A percentile compares a stretch with the other conserved stretches of the same genome.
These are phyloP conservation scores for Nephelium lappaceum DNA, from an alignment of 345 rosid genomes.

Conservation along the genomic window DNA sequence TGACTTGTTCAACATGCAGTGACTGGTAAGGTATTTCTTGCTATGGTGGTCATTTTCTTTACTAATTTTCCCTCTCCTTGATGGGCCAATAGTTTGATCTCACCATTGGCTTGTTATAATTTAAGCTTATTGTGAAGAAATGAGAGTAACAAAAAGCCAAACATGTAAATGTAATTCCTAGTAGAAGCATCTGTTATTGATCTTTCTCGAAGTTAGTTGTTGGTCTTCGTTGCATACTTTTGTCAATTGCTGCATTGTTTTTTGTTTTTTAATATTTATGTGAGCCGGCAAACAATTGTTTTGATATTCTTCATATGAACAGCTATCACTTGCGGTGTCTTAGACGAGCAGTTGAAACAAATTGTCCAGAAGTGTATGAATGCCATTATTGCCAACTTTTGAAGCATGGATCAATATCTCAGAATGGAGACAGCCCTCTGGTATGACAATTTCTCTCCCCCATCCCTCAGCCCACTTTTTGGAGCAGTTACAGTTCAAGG, in stretches of 20 bases:
- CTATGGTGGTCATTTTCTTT: conserved; percentile 13
- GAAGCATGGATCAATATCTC: conserved; percentile 29
- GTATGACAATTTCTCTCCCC: conserved; percentile 29
- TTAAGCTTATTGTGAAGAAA: conserved; percentile 10
- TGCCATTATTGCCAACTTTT: conserved; percentile 53
- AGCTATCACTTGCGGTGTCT: conserved; percentile 70
- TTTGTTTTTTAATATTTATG: not conserved
- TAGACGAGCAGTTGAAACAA: conserved; percentile 25
- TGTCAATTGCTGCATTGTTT: not conserved
- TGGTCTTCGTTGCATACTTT: not conserved
- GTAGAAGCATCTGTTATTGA: conserved; percentile 1
- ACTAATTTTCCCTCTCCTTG: not conserved
- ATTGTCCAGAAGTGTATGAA: conserved; percentile 28
- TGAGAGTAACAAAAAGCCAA: not conserved
- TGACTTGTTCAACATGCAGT: conserved; percentile 52
- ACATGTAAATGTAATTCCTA: not conserved
- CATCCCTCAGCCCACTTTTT: not conserved
- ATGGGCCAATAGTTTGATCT: not conserved
- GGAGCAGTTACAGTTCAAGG: not conserved
- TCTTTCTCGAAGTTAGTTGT: not conserved
- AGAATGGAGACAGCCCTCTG: conserved; percentile 34
- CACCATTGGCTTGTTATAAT: not conserved
- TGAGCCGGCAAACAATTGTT: conserved; percentile 5
- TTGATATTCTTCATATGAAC: conserved; percentile 30
- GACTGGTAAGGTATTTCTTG: conserved; percentile 54